Base-by-base conservation (phyloP, 345 rosid species). In the Carallia brachiata region DNA sequence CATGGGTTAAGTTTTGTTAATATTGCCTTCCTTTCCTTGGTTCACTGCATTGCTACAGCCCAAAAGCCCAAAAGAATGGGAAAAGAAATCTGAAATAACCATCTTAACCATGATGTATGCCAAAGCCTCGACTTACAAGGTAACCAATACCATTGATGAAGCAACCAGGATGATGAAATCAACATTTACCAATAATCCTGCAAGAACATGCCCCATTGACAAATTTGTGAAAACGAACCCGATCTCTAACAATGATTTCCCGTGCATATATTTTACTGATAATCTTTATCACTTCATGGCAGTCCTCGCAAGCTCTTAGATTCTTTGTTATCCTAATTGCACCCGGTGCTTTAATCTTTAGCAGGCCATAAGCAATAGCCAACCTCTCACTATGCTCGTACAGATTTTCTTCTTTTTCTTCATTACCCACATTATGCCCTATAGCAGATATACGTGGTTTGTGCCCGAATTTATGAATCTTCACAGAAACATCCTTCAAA, bases 151-250 rank as follows among this genome's bases (percentile, higher is more conserved):
- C 5, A 3, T 53, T 32, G 54, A 31, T 23, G 50, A 61, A 15
- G 16, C 13, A 36, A 44, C 31, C n/a, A 61, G 28, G 10, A 34
- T 62, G 1, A 36, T 37, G 23, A 36, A 44, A 12, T 44, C 50
- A 6, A 37, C 31, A 10, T 55, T 72, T 32, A 72, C 70, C 66
- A 65, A 40, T 64, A 64, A 65, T 72, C 65, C 19, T 32, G 69
- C 75, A 72, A 32, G 75, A 73, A 67, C 77, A 73, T 23, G 52
- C 18, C 6, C 71, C 71, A 30, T 73, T 61, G 12, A 67, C 62
- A 67, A 73, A 73, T 37, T 73, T 73, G 55, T 73, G 76, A 65
- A 73, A 66, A 36, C 70, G 66, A 50, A 73, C 57, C 36, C 66
- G 65, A 50, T 73, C 70, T 16, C 70, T 47, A 8, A 50, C 66